A percentile compares a stretch with the other conserved stretches of the same genome.
These are phyloP conservation scores for Leccinum fibrillosum DNA, from an alignment of 768 basidiomycete species.

Conservation along the genomic window DNA sequence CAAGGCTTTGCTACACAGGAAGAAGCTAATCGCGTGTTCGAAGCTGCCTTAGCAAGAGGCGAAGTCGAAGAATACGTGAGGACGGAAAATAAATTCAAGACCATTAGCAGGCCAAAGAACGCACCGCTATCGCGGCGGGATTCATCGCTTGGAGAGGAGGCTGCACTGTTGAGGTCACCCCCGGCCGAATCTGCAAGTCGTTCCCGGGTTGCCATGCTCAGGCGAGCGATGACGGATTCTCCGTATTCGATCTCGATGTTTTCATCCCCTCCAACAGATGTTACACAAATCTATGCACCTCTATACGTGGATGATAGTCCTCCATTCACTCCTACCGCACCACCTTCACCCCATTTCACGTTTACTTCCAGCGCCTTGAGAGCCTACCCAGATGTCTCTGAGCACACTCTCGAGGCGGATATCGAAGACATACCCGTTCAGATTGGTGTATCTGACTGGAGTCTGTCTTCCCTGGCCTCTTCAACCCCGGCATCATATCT, in stretches of 20 bases:
- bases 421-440: background rate
- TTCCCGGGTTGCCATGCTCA: slow-evolving; percentile 9
- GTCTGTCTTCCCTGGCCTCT: background rate
- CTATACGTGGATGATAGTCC: slow-evolving; percentile 16
- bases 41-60: slow-evolving; percentile 27
- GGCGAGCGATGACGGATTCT: slow-evolving; percentile 8
- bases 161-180: slow-evolving; percentile 17
- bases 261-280: slow-evolving; percentile 26
- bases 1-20: slow-evolving; percentile 43
- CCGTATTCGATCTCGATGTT: slow-evolving; percentile 4
- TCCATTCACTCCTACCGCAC: slow-evolving; percentile 3
- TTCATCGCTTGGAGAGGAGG: slow-evolving; percentile 9
- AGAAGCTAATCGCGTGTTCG: slow-evolving; percentile 37
- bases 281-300: slow-evolving; percentile 19
- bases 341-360: slow-evolving; percentile 15
- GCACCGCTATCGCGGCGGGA: slow-evolving; percentile 10
- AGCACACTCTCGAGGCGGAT: background rate
- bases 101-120: slow-evolving; percentile 3
- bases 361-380: slow-evolving; percentile 18
- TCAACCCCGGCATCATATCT: slow-evolving; percentile 1
- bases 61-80: slow-evolving; percentile 22
- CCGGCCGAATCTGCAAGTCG: background rate
- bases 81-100: background rate
- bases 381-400: slow-evolving; percentile 10
- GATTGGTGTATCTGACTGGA: slow-evolving; percentile 9